Conservation (phyloP, 1,284 basidiomycete genomes). For the Melampsora abietis-canadensis region DNA sequence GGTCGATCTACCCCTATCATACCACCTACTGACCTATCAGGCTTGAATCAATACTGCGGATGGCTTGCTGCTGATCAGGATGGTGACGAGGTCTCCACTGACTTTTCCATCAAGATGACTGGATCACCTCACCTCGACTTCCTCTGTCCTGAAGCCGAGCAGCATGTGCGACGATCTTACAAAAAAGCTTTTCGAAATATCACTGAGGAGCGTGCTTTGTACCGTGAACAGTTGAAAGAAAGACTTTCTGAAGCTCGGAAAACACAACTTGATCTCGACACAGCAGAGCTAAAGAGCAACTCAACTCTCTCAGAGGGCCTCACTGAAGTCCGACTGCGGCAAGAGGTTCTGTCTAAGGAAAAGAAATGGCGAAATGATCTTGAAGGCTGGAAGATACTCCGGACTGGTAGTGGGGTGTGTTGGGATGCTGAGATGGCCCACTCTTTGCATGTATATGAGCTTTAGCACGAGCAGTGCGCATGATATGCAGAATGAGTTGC, state of each 20-base stretch:
- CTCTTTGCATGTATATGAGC: constrained; percentile 3
- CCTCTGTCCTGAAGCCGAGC: constrained; percentile 34
- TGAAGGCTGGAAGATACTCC: constrained; percentile 36
- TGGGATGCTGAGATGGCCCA: constrained; percentile 30
- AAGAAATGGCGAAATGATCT: constrained; percentile 36
- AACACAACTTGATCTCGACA: not conserved
- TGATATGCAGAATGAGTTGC: no score
- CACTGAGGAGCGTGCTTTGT: constrained; percentile 19
- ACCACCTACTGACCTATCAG: constrained; percentile 15
- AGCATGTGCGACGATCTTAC: constrained; percentile 30
- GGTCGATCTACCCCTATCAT: constrained; percentile 23
- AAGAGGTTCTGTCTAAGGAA: constrained; percentile 40
- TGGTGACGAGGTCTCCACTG: not conserved
- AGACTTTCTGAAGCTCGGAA: constrained; percentile 14
- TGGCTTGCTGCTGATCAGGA: constrained; percentile 1
- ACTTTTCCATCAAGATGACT: constrained; percentile 24
- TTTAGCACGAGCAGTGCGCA: no score
- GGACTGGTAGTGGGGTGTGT: constrained; percentile 27
- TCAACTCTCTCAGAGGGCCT: not conserved
- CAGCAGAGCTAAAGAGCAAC: not conserved
- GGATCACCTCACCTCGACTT: constrained; percentile 32
- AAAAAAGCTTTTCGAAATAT: constrained; percentile 21
- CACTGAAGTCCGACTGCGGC: constrained; percentile 32
- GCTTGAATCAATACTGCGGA: constrained; percentile 5
- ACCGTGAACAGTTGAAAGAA: constrained; percentile 27